Conservation (phyloP, 176 grass and related monocot genomes). For the Avena insularis region DNA sequence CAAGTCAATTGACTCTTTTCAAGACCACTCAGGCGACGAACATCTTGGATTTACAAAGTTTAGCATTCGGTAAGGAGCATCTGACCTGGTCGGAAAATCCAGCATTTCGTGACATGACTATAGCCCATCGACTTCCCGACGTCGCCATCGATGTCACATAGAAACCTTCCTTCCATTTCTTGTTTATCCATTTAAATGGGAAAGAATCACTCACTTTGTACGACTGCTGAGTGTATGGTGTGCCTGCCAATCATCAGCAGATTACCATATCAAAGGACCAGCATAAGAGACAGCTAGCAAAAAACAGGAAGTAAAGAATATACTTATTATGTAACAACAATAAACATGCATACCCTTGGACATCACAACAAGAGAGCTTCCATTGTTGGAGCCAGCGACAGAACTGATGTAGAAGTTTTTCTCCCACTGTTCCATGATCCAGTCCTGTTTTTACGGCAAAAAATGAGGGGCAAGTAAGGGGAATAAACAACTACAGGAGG, state of each 20-base stretch:
- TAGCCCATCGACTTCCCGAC: slow-evolving; percentile 65
- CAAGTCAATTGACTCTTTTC: not conserved
- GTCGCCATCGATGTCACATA: slow-evolving; percentile 83
- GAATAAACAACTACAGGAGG: slow-evolving; percentile 14
- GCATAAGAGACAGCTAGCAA: not conserved
- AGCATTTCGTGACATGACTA: slow-evolving; percentile 78
- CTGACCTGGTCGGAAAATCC: slow-evolving; percentile 73
- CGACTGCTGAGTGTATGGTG: slow-evolving; percentile 75
- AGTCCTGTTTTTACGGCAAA: slow-evolving; percentile 52
- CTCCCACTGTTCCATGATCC: slow-evolving; percentile 84
- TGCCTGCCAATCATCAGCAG: slow-evolving; percentile 48
- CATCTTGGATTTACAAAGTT: not conserved
- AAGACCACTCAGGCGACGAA: not conserved
- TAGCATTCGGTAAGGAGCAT: slow-evolving; percentile 4
- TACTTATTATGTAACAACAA: not conserved
- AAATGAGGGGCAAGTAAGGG: slow-evolving; percentile 33
- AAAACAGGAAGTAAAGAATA: not conserved
- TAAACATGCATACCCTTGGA: slow-evolving; percentile 58
- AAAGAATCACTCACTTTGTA: slow-evolving; percentile 87
- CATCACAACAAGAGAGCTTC: slow-evolving; percentile 77
- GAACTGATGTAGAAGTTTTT: slow-evolving; percentile 78
- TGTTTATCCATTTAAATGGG: slow-evolving; percentile 84
- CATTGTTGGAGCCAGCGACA: slow-evolving; percentile 66
- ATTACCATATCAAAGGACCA: slow-evolving; percentile 21
- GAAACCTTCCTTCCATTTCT: slow-evolving; percentile 89